Base-by-base conservation (phyloP, 1,284 basidiomycete species). In the Gymnopus androsaceus region DNA sequence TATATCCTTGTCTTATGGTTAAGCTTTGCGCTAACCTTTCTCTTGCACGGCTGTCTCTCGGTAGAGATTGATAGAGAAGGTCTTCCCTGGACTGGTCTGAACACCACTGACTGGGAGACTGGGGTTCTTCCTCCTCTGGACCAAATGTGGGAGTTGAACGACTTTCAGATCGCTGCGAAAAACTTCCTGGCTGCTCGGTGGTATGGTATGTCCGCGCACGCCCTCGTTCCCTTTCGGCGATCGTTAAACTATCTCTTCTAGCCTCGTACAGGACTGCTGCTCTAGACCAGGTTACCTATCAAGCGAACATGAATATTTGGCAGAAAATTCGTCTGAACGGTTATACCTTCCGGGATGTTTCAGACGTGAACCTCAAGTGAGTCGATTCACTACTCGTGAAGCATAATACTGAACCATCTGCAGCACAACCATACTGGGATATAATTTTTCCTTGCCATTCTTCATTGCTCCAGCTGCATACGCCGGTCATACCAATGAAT, bases 91-190 rank as follows among this genome's bases (percentile, higher is more conserved):
- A 69, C 65, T 28, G 66, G 66, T 14, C 57, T 69, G 15, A 59
- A 68, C 51, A 69, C 67, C 8, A 62, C 61, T 12, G 55, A 23
- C 9, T 69, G 66, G 67, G 56, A 54, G 11, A 42, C 61, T 14
- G 64, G 67, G 30, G 57, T 56, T 21, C 59, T 63, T 9, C 67
- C 67, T 21, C 63, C 66, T 11, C 45, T 68, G 15, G 51, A 54
- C 1, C 61, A 65, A 47, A 65, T 69, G 30, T 69, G 58, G 57
- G 60, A 61, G 40, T 31, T 64, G 25, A 66, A 69, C 47, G 67
- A 67, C 54, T 59, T 69, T 37, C 67, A 68, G 52, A 64, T 67
- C 27, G 67, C 67, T 4, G 66, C 67, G 1, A 69, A 68, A 51
- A 69, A 69, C 51, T 56, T 59, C 9, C 49, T 69, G 4, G 42